Evolutionary conservation across 352 stramenopile species (phyloP), one percentile per base, ranked within the genome.

Genomic region (Pythium grandisporangium): DNA sequence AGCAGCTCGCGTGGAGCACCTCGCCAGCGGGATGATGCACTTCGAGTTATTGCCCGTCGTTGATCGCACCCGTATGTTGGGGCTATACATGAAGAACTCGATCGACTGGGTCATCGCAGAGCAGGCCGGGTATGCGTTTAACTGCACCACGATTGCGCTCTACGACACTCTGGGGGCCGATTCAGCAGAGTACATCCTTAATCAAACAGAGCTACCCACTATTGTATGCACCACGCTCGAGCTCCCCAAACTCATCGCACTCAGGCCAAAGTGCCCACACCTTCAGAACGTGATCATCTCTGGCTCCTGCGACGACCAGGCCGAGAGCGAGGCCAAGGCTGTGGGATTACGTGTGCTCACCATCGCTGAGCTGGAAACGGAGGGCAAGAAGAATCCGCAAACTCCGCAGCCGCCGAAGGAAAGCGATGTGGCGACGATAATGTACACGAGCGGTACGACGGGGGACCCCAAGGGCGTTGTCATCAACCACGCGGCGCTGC

Each of bases 51-150:
- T 87, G 14, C 61, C 66, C 5, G 41, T 30, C 1, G 40, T 66
- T 22, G 58, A 79, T 34, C 57, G 62, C 16, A 43, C 85, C 29
- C 62, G 63, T 24, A 84, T 96, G 50, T 39, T 98, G 14, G 92
- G 72, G 22, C 77, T 99, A 38, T 99, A 97, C 66, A 96, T 96
- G 70, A 96, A 93, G 57, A 99, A 99, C 58, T 95, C 76, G 12
- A 79, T 95, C 30, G 94, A 99, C 51, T 98, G 95, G 90, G 63
- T 96, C 11, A 58, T 99, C 24, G 73, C 67, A 1, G 95, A 98
- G 49, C 90, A 97, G 51, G 69, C 70, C 4, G 69, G 56, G 10
- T 83, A 80, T 46, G 48, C 48, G n/a, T 66, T 61, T 22, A 57
- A 48, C 29, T 52, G 53, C 13, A 40, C 66, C 1, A 49, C 81